Conservation (phyloP, 106 monocot genomes). For the Dioscorea zingiberensis region DNA sequence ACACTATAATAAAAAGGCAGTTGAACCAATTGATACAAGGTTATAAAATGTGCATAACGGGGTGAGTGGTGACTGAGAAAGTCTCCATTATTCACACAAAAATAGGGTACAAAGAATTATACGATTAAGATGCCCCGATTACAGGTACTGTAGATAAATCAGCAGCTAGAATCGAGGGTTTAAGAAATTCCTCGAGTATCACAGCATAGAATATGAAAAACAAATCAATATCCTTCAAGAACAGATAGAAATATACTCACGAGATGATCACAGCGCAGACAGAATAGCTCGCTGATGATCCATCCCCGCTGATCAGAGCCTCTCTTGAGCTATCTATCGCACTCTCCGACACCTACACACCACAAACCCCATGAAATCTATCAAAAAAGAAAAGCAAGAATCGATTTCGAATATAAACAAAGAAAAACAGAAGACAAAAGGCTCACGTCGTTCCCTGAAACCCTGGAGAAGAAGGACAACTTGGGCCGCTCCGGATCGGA, state of each 20-base stretch:
- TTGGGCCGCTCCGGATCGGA: conserved; percentile 29
- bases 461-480: background rate
- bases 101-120: too few species aligned
- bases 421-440: background rate
- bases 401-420: background rate
- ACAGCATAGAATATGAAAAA: too few species aligned
- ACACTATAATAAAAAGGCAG: too few species aligned
- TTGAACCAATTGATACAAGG: too few species aligned
- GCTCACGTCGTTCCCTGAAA: background rate
- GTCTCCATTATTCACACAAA: too few species aligned
- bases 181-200: too few species aligned
- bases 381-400: background rate
- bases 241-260: conserved; percentile 24
- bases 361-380: background rate
- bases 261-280: conserved; percentile 46
- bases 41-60: too few species aligned
- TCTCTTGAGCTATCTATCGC: conserved; percentile 32
- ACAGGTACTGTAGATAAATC: too few species aligned
- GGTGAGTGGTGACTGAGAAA: too few species aligned
- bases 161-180: too few species aligned
- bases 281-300: conserved; percentile 39
- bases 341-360: conserved; percentile 9
- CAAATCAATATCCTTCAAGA: too few species aligned
- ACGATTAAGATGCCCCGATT: too few species aligned
- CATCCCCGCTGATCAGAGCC: conserved; percentile 26